Evolutionary conservation across 306 rosid species (phyloP), one percentile per base, ranked within the genome.

Genomic region (Gastrolobium villosum): DNA sequence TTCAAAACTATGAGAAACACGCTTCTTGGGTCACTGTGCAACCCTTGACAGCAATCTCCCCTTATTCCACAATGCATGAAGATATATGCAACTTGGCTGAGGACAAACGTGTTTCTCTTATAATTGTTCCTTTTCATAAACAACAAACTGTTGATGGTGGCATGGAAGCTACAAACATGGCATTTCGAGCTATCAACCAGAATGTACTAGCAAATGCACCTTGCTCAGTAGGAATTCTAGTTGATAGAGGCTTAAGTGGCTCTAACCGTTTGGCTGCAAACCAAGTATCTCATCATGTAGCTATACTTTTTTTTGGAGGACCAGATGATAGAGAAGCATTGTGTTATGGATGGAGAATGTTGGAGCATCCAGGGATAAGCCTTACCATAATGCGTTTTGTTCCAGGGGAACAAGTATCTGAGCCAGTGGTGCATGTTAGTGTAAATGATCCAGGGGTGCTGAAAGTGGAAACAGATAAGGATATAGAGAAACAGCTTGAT

Each of bases 131-230:
- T 50, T 95, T 95, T 71, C 99, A 95, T 49, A 95, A 95, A 59
- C 99, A 93, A 65, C 97, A 88, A 57, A 93, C 99, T 0, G 99
- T 95, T 1, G 99, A 95, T 46, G 98, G 99, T 0, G 97, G 89
- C n/a, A 95, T 95, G 98, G 99, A 95, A 76, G 83, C 94, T 3
- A 88, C 87, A 39, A 95, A 95, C 82, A 87, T 88, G 44, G 90
- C 96, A 0, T 87, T 74, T 63, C 75, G 94, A 69, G 70, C 83
- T 1, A 84, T 95, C 7, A 95, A 95, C 88, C 94, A 91, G 67
- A 93, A 91, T 48, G 87, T 95, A 5, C 85, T 95, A 10, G 88
- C 82, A 14, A 79, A 83, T 31, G 87, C 98, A 3, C 98, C 98
- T 44, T 95, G 98, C 90, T 93, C 98, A 0, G 94, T 95, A 0